A percentile compares a stretch with the other conserved stretches of the same genome.
These are phyloP conservation scores for Trametes pubescens DNA, from an alignment of 1,284 basidiomycete genomes.

Conservation along the genomic window DNA sequence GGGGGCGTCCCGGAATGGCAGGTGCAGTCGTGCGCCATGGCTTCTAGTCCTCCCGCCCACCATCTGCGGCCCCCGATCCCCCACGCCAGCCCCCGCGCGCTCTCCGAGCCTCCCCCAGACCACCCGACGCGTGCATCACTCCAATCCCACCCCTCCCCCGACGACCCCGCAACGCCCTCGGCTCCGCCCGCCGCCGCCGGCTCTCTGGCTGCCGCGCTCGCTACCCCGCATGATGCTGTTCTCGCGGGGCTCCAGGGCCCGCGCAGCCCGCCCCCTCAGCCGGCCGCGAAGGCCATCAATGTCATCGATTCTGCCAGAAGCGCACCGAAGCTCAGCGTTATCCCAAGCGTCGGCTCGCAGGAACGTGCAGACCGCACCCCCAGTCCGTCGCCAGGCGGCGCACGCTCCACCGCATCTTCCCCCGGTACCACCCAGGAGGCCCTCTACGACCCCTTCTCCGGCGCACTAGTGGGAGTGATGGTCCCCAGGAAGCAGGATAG, in stretches of 20 bases:
- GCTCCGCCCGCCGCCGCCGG: background rate
- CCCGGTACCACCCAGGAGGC: conserved; percentile 41
- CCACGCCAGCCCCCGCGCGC: conserved; percentile 15
- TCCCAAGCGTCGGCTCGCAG: conserved; percentile 34
- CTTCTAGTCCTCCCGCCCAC: conserved; percentile 22
- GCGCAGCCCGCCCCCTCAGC: conserved; percentile 13
- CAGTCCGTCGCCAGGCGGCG: conserved; percentile 30
- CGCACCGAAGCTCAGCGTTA: conserved; percentile 30
- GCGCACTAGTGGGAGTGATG: conserved; percentile 50
- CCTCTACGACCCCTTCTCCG: conserved; percentile 61
- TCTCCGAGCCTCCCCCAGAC: conserved; percentile 18
- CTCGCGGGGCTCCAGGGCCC: conserved; percentile 57
- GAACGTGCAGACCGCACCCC: conserved; percentile 37
- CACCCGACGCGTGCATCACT: conserved; percentile 12
- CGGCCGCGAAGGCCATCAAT: conserved; percentile 9
- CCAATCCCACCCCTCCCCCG: conserved; percentile 8
- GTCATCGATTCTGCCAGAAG: conserved; percentile 21
- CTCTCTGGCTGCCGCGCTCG: conserved; percentile 43
- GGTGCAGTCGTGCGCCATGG: conserved; percentile 23
- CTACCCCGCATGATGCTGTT: conserved; percentile 70
- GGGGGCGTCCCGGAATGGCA: conserved; percentile 28
- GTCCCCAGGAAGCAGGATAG: conserved; percentile 39
- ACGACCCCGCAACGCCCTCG: conserved; percentile 20
- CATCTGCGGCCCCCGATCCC: conserved; percentile 22
- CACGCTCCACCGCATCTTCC: conserved; percentile 33